Evolutionary conservation across 2,329 filamentous ascomycete genomes (phyloP), one percentile per base, ranked within the genome.

Genomic region (Verticillium nonalfalfae): DNA sequence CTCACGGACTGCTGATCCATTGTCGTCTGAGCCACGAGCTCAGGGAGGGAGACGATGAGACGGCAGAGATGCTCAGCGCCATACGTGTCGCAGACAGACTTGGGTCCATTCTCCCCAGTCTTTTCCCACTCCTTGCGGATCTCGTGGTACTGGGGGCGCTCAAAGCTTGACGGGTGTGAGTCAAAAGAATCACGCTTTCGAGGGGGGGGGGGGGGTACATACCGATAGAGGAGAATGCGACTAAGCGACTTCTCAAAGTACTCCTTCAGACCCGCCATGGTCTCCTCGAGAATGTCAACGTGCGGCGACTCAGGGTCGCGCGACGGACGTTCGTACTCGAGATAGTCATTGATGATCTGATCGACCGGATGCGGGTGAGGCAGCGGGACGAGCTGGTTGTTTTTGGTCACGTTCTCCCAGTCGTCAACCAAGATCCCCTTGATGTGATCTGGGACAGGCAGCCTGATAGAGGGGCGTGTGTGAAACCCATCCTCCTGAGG

Each of bases 381-480:
- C 15, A 99, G 81, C 1, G 91, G 88, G 36, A 97, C 91, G 4
- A 98, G 86, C 71, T 94, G 91, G 68, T 92, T 86, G 72, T 96
- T 95, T 78, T 97, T 98, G 61, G 95, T 99, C 64, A 99, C 88
- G 69, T 97, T 96, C 75, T 99, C 95, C 95, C 95, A 99, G 74
- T 99, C 95, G 72, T 99, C 95, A 26, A 99, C 95, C 3, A 99
- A 85, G 65, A 96, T 84, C 15, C 90, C 91, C 78, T 98, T 97
- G 66, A 99, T 82, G 66, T 90, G 86, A 71, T 98, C 95, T 0
- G 95, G 93, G 66, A 98, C 87, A 58, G 88, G 83, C 52, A 99
- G 84, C 68, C 92, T 91, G 69, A 99, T 89, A 18, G 92, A 91
- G 21, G 94, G 93, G 62, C 93, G 88, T 65, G 84, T 83, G 71